phyloP scores from a whole-genome alignment of 805 yeast genomes.

The Wickerhamiella occidentalis region DNA sequence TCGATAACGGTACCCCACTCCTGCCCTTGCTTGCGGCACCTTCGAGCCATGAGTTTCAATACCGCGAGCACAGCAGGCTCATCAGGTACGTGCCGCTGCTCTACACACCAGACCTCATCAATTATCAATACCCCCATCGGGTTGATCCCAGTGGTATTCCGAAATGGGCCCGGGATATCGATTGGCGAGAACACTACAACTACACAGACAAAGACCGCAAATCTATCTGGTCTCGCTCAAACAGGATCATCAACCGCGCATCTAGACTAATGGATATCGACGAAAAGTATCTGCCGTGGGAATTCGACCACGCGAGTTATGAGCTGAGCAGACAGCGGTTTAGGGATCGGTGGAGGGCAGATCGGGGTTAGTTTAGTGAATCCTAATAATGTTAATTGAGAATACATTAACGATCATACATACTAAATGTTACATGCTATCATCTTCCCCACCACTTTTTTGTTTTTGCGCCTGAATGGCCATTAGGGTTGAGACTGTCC shows the following conservation, averaged over 20 bases:
- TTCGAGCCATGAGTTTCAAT: constrained; percentile 36
- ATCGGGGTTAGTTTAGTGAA: too few relatives aligned
- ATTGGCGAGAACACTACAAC: constrained; percentile 40
- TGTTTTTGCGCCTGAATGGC: not conserved
- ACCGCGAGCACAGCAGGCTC: constrained; percentile 18
- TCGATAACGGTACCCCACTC: constrained; percentile 34
- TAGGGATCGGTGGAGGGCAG: not conserved
- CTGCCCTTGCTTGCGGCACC: constrained; percentile 51
- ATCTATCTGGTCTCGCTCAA: constrained; percentile 26
- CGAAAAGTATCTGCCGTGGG: constrained; percentile 19
- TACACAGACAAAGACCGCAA: constrained; percentile 32
- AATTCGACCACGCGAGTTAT: constrained; percentile 14
- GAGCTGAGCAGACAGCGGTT: not conserved
- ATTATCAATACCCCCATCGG: constrained; percentile 22
- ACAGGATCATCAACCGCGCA: constrained; percentile 20
- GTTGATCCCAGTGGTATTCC: constrained; percentile 7
- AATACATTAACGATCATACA: not conserved
- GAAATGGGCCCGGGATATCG: constrained; percentile 38
- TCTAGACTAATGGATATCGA: constrained; percentile 18
- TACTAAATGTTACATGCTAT: not conserved
- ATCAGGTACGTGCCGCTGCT: constrained; percentile 46
- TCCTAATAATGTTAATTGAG: too few relatives aligned
- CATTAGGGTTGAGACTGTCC: constrained; percentile 8
- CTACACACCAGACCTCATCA: constrained; percentile 38
- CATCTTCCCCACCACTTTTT: constrained; percentile 10